Percentiles rank a stretch among this genome's conserved stretches.
Evolutionary conservation across 345 rosid species (phyloP).

Genomic region (Capsella bursapastoris): DNA sequence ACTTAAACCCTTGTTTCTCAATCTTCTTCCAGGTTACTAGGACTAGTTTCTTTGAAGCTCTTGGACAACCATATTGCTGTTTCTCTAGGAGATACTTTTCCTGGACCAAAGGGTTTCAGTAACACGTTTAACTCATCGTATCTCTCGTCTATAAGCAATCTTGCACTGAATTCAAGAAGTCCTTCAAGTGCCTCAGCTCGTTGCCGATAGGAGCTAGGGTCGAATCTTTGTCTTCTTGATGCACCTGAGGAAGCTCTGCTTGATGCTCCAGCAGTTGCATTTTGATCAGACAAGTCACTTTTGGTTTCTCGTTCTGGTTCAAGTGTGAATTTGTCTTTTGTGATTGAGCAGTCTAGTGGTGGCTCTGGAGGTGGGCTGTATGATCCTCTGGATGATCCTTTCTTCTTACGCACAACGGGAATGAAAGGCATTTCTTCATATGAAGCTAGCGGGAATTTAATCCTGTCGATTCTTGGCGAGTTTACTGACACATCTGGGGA

Average conservation of each 20-base stretch:
- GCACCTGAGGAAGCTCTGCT: conserved; percentile 81
- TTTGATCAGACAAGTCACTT: conserved; percentile 81
- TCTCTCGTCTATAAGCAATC: conserved; percentile 83
- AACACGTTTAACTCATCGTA: conserved; percentile 92
- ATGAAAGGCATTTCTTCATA: conserved; percentile 75
- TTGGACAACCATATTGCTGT: conserved; percentile 98
- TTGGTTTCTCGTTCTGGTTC: conserved; percentile 65
- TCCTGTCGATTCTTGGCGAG: conserved; percentile 91
- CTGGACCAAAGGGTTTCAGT: conserved; percentile 96
- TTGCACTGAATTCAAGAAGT: conserved; percentile 94
- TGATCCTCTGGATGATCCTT: conserved; percentile 63
- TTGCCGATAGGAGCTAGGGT: conserved; percentile 83
- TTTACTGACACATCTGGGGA: conserved; percentile 97
- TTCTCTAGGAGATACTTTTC: conserved; percentile 94
- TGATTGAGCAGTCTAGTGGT: conserved; percentile 65
- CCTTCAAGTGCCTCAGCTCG: conserved; percentile 99
- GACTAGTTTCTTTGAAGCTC: conserved; percentile 88
- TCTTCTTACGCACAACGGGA: conserved; percentile 50
- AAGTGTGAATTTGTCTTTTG: conserved; percentile 92
- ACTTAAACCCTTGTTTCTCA: conserved; percentile 14
- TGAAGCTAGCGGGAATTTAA: conserved; percentile 91
- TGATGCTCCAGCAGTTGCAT: conserved; percentile 91
- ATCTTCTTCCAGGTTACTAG: conserved; percentile 58
- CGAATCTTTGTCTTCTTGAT: conserved; percentile 63
- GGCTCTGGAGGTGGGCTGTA: conserved; percentile 67